A percentile compares a stretch with the other conserved stretches of the same genome.
phyloP scores from a whole-genome alignment of 148 eudicot genomes.

The Dysphania ambrosioides region DNA sequence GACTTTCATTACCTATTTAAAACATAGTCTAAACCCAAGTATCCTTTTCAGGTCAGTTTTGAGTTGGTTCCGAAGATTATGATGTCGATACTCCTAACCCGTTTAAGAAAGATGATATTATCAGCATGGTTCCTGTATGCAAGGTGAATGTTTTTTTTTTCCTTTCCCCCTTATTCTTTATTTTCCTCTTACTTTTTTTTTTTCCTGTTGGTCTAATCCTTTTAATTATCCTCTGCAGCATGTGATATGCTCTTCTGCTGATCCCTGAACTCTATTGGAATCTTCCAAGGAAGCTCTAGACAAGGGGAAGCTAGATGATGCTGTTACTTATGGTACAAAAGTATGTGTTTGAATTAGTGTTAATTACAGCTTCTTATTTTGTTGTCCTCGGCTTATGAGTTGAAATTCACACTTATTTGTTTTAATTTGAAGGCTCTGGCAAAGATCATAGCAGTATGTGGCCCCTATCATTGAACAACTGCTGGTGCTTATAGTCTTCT shows the following conservation, averaged over 20 bases:
- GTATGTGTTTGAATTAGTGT: conserved; percentile 44
- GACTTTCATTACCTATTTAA: not conserved
- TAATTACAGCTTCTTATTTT: not conserved
- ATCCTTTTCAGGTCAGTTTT: conserved; percentile 64
- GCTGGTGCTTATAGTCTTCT: conserved; percentile 98
- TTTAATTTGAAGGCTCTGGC: conserved; percentile 69
- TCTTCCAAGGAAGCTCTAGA: conserved; percentile 93
- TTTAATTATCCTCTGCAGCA: conserved; percentile 45
- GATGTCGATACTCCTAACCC: conserved; percentile 76
- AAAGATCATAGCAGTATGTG: conserved; percentile 95
- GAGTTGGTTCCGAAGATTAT: conserved; percentile 91
- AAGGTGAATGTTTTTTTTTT: conserved; percentile 51
- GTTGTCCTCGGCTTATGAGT: not conserved
- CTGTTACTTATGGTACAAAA: conserved; percentile 88
- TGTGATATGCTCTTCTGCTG: conserved; percentile 91
- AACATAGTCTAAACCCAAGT: not conserved
- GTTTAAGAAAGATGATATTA: conserved; percentile 70
- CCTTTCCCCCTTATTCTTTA: not conserved
- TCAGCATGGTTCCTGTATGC: conserved; percentile 89
- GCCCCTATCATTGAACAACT: conserved; percentile 92
- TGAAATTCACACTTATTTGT: not conserved
- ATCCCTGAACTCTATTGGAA: conserved; percentile 81
- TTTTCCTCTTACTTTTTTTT: not conserved
- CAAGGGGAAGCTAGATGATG: conserved; percentile 97
- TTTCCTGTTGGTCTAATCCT: conserved; percentile 7